These are phyloP conservation scores for Fusarium sp. DNA, from an alignment of 2,329 filamentous ascomycete species.

Conservation along the genomic window DNA sequence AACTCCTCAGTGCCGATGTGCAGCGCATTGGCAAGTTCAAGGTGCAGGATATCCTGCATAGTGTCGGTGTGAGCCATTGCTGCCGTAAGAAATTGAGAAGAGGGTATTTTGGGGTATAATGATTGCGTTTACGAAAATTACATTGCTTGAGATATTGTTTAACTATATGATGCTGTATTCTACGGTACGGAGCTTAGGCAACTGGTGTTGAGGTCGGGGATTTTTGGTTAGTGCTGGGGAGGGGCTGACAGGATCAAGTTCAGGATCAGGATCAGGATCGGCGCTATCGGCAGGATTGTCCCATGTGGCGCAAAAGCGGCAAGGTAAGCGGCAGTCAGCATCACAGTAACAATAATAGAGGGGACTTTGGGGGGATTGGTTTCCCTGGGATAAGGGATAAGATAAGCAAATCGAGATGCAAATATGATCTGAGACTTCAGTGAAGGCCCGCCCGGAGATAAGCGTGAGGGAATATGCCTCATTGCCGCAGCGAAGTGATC, in stretches of 20 bases:
- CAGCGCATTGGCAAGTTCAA: neutral
- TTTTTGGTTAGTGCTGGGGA: neutral
- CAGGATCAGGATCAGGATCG: conserved; percentile 3
- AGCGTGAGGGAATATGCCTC: neutral
- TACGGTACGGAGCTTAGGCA: neutral
- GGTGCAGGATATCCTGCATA: neutral
- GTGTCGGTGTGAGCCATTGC: neutral
- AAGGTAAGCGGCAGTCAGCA: neutral
- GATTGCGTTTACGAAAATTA: neutral
- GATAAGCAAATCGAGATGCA: neutral
- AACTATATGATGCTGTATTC: neutral
- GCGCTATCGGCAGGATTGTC: neutral
- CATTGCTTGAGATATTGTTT: neutral
- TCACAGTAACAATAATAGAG: too few relatives aligned
- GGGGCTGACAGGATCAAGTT: neutral
- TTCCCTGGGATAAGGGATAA: neutral
- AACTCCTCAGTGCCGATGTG: neutral
- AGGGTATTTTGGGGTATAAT: neutral
- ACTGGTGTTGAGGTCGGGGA: neutral
- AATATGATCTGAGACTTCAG: neutral
- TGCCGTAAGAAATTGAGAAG: neutral
- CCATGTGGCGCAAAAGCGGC: neutral
- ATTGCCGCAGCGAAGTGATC: neutral
- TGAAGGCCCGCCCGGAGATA: neutral
- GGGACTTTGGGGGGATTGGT: neutral